Evolutionary conservation across 345 rosid genomes (phyloP), one percentile per base, ranked within the genome.

Genomic region (Physaria fendleri): DNA sequence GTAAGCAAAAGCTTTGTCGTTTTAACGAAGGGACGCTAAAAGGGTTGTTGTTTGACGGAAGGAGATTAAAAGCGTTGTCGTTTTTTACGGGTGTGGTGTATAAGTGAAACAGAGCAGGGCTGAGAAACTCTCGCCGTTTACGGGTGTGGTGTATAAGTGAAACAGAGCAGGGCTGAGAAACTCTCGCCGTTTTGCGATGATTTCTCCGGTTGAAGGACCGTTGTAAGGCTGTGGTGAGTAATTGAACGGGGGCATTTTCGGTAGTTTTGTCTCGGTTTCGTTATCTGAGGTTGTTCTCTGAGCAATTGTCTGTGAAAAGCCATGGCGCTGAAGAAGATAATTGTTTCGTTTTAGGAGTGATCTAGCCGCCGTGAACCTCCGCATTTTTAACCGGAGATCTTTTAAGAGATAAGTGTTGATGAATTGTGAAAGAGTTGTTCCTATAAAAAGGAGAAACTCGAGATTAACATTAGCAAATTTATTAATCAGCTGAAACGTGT

Each of bases 81-180:
- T n/a, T n/a, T n/a, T n/a, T 86, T 64, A 88, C 98, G 1, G 98
- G 98, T 16, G 79, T 68, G 5, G 50, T 64, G 72, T 82, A 88
- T 66, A 82, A 81, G 45, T 77, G 78, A 58, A 77, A 69, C 30
- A 91, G 2, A 56, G 98, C 78, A 24, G 96, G 96, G 74, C 92
- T 85, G 71, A 91, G 95, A 68, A 58, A 91, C 74, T 77, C 41
- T n/a, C n/a, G n/a, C n/a, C n/a, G n/a, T n/a, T 86, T 64, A 88
- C 98, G 1, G 98, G 98, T 16, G 79, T 68, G 5, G 50, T 64
- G 72, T 82, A 88, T 66, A 82, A 81, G 45, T 77, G 78, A 58
- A 77, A 69, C 30, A 91, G 2, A 56, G 98, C 78, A 24, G 96
- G 96, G 74, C 92, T 85, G 71, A 91, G 95, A 68, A 58, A 91